phyloP scores from a whole-genome alignment of 345 rosid genomes.

The Populus davidiana region DNA sequence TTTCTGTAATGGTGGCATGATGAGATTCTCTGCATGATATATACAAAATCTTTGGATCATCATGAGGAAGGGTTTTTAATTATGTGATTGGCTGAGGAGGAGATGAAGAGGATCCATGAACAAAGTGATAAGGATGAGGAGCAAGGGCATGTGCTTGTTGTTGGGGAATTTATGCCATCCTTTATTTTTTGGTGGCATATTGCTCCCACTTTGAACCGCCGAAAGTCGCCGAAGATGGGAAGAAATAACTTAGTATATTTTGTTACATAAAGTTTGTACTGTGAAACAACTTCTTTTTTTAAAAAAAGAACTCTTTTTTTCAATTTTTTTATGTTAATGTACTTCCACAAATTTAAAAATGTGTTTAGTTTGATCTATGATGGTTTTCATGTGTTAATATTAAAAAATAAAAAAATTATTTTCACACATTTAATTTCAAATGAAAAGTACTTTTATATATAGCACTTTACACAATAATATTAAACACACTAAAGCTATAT shows the following conservation, averaged over 20 bases:
- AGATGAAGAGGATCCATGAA: constrained; percentile 28
- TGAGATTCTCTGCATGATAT: constrained; percentile 13
- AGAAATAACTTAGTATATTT: background rate
- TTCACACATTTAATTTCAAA: too few species aligned
- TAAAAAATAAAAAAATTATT: too few species aligned
- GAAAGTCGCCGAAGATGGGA: background rate
- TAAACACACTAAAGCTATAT: too few species aligned
- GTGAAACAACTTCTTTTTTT: too few species aligned
- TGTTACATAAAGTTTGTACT: too few species aligned
- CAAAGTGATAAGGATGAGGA: constrained; percentile 18
- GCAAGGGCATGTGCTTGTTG: constrained; percentile 31
- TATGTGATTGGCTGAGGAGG: constrained; percentile 23
- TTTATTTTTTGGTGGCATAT: background rate
- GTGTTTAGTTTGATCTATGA: too few species aligned
- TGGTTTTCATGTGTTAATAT: too few species aligned
- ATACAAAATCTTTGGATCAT: background rate
- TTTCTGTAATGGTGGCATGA: constrained; percentile 8
- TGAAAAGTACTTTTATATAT: too few species aligned
- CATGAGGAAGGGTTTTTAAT: background rate
- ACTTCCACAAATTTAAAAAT: too few species aligned
- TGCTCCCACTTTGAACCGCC: background rate
- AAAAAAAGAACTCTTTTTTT: too few species aligned
- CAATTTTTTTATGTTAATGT: too few species aligned
- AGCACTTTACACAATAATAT: too few species aligned
- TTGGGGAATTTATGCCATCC: background rate